phyloP scores from a whole-genome alignment of 768 basidiomycete species.

The Naganishia kalamii region DNA sequence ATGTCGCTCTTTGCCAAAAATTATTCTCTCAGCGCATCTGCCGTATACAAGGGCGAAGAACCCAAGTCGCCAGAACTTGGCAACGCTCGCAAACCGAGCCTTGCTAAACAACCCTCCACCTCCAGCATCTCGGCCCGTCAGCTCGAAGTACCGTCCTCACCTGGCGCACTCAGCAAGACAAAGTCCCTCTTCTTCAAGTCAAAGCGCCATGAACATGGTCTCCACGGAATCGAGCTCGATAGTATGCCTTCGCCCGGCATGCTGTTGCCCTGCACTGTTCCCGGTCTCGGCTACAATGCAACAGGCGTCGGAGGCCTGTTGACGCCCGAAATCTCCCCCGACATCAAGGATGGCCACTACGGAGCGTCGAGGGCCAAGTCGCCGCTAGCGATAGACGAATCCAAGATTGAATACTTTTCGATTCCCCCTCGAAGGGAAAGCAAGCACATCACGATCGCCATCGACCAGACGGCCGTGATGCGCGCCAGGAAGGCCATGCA shows the following conservation, averaged over 20 bases:
- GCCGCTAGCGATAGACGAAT: background rate
- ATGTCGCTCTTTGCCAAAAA: constrained; percentile 38
- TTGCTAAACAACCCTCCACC: background rate
- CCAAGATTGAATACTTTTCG: background rate
- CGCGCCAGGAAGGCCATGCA: background rate
- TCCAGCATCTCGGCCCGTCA: constrained; percentile 14
- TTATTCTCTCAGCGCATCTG: constrained; percentile 33
- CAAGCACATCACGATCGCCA: constrained; percentile 1
- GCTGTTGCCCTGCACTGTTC: constrained; percentile 19
- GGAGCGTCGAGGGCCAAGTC: background rate
- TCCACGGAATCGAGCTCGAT: constrained; percentile 13
- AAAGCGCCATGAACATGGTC: constrained; percentile 11
- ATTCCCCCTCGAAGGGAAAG: background rate
- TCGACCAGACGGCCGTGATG: background rate
- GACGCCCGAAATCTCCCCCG: constrained; percentile 11
- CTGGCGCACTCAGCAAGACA: background rate
- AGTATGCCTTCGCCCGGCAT: constrained; percentile 21
- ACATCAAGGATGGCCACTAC: background rate
- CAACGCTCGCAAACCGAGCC: background rate
- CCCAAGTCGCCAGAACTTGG: constrained; percentile 9
- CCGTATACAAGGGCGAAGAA: constrained; percentile 15
- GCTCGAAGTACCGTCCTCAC: constrained; percentile 3
- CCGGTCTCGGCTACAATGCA: constrained; percentile 15
- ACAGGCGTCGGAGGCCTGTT: too few species aligned
- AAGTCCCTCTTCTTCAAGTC: constrained; percentile 17